These are phyloP conservation scores for Atkinsonella texensis DNA, from an alignment of 2,329 filamentous ascomycete genomes.

Conservation along the genomic window DNA sequence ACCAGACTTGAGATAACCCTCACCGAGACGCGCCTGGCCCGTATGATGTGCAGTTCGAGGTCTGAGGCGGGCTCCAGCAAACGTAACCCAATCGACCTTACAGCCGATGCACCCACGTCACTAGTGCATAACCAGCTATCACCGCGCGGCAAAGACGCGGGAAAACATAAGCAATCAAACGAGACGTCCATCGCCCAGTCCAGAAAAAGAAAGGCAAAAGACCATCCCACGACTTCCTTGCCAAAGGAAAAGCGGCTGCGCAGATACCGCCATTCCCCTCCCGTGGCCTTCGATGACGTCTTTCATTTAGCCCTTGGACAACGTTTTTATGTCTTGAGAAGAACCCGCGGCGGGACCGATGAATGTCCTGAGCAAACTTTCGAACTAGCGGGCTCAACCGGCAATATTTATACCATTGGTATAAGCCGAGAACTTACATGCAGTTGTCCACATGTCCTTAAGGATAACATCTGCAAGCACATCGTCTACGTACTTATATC, in stretches of 20 bases:
- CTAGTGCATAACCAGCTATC: not conserved
- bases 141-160: not conserved
- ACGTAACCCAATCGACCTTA: slow-evolving; percentile 4
- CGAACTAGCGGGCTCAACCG: slow-evolving; percentile 50
- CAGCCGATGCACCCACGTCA: not conserved
- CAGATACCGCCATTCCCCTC: slow-evolving; percentile 20
- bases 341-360: slow-evolving; percentile 21
- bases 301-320: slow-evolving; percentile 29
- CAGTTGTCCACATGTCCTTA: slow-evolving; percentile 40
- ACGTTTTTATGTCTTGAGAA: slow-evolving; percentile 34
- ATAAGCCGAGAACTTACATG: slow-evolving; percentile 41
- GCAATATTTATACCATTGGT: slow-evolving; percentile 50
- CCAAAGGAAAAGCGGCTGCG: slow-evolving; percentile 24
- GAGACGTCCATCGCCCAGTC: not conserved
- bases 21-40: too few relatives aligned
- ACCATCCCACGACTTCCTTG: not conserved
- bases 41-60: not conserved
- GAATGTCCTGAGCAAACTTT: slow-evolving; percentile 38
- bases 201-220: slow-evolving; percentile 10
- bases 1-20: too few relatives aligned
- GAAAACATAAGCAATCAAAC: too few relatives aligned
- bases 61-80: not conserved
- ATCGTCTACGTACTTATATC: slow-evolving; percentile 39
- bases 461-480: slow-evolving; percentile 53
- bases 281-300: slow-evolving; percentile 23